Conservation (phyloP, 2,329 filamentous ascomycete genomes). For the Cadophora malorum region DNA sequence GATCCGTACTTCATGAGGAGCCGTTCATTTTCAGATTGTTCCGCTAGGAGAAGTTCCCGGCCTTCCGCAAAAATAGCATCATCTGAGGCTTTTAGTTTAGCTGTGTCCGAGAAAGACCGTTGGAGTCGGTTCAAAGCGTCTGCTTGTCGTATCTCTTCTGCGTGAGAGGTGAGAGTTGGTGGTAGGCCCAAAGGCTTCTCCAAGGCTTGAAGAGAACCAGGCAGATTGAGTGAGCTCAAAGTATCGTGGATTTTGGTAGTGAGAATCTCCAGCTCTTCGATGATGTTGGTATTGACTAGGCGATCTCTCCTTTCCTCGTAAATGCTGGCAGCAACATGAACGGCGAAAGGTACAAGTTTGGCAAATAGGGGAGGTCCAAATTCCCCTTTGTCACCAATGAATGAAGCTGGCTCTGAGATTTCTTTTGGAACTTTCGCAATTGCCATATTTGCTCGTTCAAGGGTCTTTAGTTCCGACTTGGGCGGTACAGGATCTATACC, state of each 20-base stretch:
- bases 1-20: constrained; percentile 83
- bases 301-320: constrained; percentile 91
- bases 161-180: constrained; percentile 83
- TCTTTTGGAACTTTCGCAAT: constrained; percentile 79
- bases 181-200: constrained; percentile 94
- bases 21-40: constrained; percentile 82
- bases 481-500: constrained; percentile 74
- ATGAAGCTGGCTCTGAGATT: constrained; percentile 78
- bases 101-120: constrained; percentile 84
- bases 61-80: constrained; percentile 83
- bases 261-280: constrained; percentile 81
- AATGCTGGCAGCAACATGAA: constrained; percentile 93
- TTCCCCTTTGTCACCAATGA: constrained; percentile 79
- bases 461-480: constrained; percentile 83
- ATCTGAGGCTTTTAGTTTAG: constrained; percentile 85
- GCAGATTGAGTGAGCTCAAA: constrained; percentile 82
- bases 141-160: constrained; percentile 91
- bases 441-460: constrained; percentile 92
- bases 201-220: constrained; percentile 89
- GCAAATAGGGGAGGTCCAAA: constrained; percentile 87
- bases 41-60: constrained; percentile 75
- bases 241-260: constrained; percentile 81
- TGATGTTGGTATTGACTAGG: constrained; percentile 86
- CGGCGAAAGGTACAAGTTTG: constrained; percentile 92
- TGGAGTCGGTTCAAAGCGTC: constrained; percentile 81